A percentile compares a stretch with the other conserved stretches of the same genome.
These are phyloP conservation scores for Peribolospora kevripleyi DNA, from an alignment of 768 basidiomycete genomes.

Conservation along the genomic window DNA sequence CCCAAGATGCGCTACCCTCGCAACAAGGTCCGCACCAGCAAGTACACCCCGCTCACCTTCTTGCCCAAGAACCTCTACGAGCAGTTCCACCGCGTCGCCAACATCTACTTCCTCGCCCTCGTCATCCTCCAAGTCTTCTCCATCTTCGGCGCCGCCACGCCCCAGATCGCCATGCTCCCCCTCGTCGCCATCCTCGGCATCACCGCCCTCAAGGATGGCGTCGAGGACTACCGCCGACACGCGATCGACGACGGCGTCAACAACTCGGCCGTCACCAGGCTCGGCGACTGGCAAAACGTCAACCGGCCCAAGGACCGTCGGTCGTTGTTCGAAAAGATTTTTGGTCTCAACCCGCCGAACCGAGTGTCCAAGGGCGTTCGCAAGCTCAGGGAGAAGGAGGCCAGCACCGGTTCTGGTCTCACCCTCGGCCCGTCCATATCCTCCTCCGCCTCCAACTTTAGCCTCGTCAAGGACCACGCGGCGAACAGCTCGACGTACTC, in stretches of 20 bases:
- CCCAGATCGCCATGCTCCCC: constrained; percentile 58
- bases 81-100: constrained; percentile 80
- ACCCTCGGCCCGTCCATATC: not conserved
- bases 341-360: constrained; percentile 36
- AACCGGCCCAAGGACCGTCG: constrained; percentile 62
- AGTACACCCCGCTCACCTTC: constrained; percentile 76
- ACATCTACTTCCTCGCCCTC: constrained; percentile 70
- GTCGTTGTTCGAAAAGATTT: constrained; percentile 44
- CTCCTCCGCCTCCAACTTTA: not conserved
- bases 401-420: constrained; percentile 16
- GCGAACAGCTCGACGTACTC: constrained; percentile 1
- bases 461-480: not conserved
- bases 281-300: constrained; percentile 70
- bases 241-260: constrained; percentile 78
- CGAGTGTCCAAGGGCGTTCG: constrained; percentile 62
- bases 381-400: constrained; percentile 61
- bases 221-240: constrained; percentile 87
- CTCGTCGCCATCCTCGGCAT: constrained; percentile 63
- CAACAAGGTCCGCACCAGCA: constrained; percentile 85
- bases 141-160: constrained; percentile 66
- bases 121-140: constrained; percentile 60
- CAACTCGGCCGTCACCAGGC: constrained; percentile 70
- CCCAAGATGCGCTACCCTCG: constrained; percentile 41
- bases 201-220: constrained; percentile 82
- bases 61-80: constrained; percentile 83